A percentile compares a stretch with the other conserved stretches of the same genome.
These are phyloP conservation scores for Saccharomyces hybrid DNA, from an alignment of 1,139 yeast species.

Conservation along the genomic window DNA sequence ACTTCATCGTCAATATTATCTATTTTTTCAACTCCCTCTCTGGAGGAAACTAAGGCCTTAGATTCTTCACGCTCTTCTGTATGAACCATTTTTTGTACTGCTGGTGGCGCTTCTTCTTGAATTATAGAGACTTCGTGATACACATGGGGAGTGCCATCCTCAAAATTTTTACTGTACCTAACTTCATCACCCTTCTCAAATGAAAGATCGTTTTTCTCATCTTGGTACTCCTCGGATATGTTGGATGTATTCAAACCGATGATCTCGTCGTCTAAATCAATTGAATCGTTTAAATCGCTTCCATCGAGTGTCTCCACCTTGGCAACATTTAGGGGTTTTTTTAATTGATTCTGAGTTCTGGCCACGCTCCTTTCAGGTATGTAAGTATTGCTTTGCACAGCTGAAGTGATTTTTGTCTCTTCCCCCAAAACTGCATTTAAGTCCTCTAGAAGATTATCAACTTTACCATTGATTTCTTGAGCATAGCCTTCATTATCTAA, in stretches of 20 bases:
- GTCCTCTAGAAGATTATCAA: constrained; percentile 20
- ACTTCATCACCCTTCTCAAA: constrained; percentile 29
- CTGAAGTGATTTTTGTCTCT: constrained; percentile 1
- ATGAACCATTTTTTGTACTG: not conserved
- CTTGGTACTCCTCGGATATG: not conserved
- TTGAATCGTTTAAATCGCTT: constrained; percentile 1
- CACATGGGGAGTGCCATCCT: constrained; percentile 14
- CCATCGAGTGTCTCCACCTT: constrained; percentile 3
- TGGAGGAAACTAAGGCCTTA: not conserved
- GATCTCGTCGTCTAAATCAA: not conserved
- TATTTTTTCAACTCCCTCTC: not conserved
- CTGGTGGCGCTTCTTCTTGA: constrained; percentile 23
- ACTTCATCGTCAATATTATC: constrained; percentile 20
- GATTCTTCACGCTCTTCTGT: not conserved
- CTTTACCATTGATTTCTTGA: not conserved
- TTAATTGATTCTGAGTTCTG: not conserved
- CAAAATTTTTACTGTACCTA: constrained; percentile 22
- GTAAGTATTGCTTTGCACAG: not conserved
- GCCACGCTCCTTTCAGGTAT: constrained; percentile 2
- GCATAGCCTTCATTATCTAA: not conserved
- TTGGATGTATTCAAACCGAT: constrained; percentile 8
- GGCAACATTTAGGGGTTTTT: constrained; percentile 3
- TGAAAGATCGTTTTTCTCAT: constrained; percentile 16
- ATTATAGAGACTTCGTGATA: constrained; percentile 30
- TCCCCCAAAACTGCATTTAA: constrained; percentile 20